These are phyloP conservation scores for Cinnamomum micranthum DNA, from an alignment of 164 flowering plant species.

Conservation along the genomic window DNA sequence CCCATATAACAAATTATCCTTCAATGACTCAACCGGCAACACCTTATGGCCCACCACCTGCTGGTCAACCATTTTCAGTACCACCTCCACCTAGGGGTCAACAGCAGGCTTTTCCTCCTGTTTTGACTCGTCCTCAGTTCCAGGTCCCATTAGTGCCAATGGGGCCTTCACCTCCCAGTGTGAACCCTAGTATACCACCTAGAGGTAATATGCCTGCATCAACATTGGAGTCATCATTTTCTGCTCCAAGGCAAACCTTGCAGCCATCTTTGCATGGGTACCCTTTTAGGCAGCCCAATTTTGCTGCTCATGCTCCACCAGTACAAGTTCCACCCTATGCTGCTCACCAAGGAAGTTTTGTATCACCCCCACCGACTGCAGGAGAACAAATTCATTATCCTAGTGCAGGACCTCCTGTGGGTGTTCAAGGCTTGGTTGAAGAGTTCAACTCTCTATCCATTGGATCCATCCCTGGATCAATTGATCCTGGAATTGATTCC, in stretches of 20 bases:
- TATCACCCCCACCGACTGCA: conserved; percentile 37
- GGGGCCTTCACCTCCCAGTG: conserved; percentile 51
- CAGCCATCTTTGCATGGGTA: conserved; percentile 57
- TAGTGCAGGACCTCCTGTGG: conserved; percentile 51
- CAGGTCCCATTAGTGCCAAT: conserved; percentile 46
- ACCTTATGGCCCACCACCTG: conserved; percentile 27
- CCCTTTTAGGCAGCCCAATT: conserved; percentile 37
- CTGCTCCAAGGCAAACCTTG: conserved; percentile 28
- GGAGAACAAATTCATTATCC: conserved; percentile 46
- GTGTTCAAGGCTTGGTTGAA: conserved; percentile 65
- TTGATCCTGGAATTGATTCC: conserved; percentile 69
- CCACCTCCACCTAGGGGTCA: conserved; percentile 38
- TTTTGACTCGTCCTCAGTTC: conserved; percentile 25
- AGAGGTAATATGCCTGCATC: conserved; percentile 29
- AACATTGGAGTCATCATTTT: conserved; percentile 31
- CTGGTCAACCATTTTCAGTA: conserved; percentile 31
- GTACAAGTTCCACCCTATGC: conserved; percentile 34
- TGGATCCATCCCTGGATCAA: conserved; percentile 76
- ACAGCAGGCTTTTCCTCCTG: conserved; percentile 35
- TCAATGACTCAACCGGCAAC: conserved; percentile 35
- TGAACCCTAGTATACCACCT: conserved; percentile 24
- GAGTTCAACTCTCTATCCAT: conserved; percentile 77
- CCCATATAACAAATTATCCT: conserved; percentile 40
- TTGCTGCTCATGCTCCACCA: conserved; percentile 38
- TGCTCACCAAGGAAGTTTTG: conserved; percentile 54